phyloP scores from a whole-genome alignment of 2,329 filamentous ascomycete species.

The Colletotrichum horii region DNA sequence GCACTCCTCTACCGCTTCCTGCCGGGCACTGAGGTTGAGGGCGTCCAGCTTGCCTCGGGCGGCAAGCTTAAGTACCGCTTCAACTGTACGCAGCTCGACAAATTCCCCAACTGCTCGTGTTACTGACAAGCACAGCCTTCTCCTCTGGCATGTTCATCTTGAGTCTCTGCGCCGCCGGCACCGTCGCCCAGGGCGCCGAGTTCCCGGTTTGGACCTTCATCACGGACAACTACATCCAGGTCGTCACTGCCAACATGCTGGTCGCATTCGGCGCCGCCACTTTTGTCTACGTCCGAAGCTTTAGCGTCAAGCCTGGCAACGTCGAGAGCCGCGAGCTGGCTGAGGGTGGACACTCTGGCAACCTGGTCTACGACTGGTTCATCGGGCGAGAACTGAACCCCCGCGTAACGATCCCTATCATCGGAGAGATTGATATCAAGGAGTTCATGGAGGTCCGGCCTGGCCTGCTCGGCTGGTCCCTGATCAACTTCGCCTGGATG shows the following conservation, averaged over 20 bases:
- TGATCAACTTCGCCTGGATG: conserved; percentile 83
- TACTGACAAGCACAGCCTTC: conserved; percentile 62
- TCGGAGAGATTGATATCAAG: conserved; percentile 91
- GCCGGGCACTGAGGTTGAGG: conserved; percentile 74
- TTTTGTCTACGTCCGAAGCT: conserved; percentile 83
- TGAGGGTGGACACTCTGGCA: conserved; percentile 80
- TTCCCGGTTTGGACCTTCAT: conserved; percentile 94
- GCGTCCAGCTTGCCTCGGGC: conserved; percentile 72
- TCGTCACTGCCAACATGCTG: conserved; percentile 82
- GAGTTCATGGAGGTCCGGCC: conserved; percentile 90
- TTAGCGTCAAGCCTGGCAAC: conserved; percentile 80
- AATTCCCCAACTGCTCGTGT: background rate
- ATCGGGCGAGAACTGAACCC: conserved; percentile 96
- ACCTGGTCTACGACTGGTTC: conserved; percentile 90
- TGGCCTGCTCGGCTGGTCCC: conserved; percentile 86
- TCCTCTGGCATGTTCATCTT: conserved; percentile 77
- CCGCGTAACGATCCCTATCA: conserved; percentile 75
- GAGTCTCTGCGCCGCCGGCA: conserved; percentile 74
- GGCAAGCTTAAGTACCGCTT: conserved; percentile 83
- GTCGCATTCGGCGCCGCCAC: conserved; percentile 75
- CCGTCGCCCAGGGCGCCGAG: conserved; percentile 75
- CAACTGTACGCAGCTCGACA: conserved; percentile 59
- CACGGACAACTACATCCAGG: conserved; percentile 85
- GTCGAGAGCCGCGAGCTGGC: conserved; percentile 78
- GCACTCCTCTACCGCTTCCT: conserved; percentile 77